Evolutionary conservation across 306 rosid genomes (phyloP), one percentile per base, ranked within the genome.

Genomic region (Geum urbanum): DNA sequence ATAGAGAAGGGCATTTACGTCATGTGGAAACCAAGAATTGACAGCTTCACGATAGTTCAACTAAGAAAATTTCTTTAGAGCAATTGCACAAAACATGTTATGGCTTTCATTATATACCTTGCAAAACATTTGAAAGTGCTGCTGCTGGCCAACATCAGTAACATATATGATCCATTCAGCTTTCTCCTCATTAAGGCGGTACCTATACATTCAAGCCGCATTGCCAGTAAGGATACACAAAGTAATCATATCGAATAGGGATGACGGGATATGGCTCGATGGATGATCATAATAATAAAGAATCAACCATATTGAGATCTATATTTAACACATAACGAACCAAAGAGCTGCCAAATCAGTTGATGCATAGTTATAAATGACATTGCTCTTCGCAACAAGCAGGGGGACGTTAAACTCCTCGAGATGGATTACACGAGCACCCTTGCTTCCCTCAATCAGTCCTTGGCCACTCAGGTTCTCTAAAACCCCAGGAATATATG

Each of bases 361-460:
- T 73, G 97, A 83, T 74, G 88, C 96, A 67, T 95, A 95, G 74
- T 95, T 95, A 88, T 76, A 91, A 76, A 97, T 96, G 60, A 96
- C 99, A 79, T 91, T 97, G 51, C 99, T 91, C 89, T 95, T 95
- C 79, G 91, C 96, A 75, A 89, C 99, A 76, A 91, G 91, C 45
- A 91, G 86, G 32, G 99, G 99, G 76, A 89, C 89, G 47, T 82
- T 89, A 66, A 77, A 67, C 75, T 86, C 96, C 72, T 91, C 88
- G 40, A 95, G 37, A 70, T 67, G 81, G 73, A 95, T 89, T 72
- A 95, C 96, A 56, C 88, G 96, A 51, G 97, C 99, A 71, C 99
- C 99, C 27, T 91, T 69, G 39, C 91, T 84, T 18, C 91, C 99
- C 81, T 87, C 86, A 77, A 95, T 71, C 62, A 91, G 57, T 72